phyloP scores from a whole-genome alignment of 2,329 filamentous ascomycete species.

The Fusarium anguioides region DNA sequence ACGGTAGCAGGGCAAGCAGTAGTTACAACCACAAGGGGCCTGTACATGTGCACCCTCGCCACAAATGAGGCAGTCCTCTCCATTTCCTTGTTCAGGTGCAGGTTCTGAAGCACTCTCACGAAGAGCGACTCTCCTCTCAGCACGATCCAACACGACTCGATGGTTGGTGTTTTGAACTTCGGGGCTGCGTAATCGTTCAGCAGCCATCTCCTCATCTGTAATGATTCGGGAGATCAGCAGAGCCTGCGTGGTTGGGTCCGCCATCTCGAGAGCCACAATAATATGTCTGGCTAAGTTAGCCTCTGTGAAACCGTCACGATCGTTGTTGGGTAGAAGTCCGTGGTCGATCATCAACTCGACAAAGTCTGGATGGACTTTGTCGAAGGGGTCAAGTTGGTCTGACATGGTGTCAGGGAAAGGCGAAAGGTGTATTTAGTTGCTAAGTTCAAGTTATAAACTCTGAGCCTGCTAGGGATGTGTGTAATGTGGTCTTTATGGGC shows the following conservation, averaged over 20 bases:
- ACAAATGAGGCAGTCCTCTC: slow-evolving; percentile 37
- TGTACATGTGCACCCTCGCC: not conserved
- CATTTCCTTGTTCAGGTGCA: not conserved
- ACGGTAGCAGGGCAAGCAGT: slow-evolving; percentile 38
- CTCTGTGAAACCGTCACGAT: slow-evolving; percentile 12
- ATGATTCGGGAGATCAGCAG: slow-evolving; percentile 38
- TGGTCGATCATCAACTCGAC: slow-evolving; percentile 26
- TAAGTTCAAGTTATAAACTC: not conserved
- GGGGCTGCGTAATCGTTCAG: slow-evolving; percentile 18
- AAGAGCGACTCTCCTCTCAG: slow-evolving; percentile 21
- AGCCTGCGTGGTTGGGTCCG: slow-evolving; percentile 30
- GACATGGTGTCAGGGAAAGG: not conserved
- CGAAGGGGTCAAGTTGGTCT: slow-evolving; percentile 1
- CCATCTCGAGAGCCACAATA: slow-evolving; percentile 36
- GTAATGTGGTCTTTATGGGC: not conserved
- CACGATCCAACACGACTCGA: slow-evolving; percentile 23
- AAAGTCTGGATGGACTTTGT: slow-evolving; percentile 39
- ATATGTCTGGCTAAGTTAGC: slow-evolving; percentile 27
- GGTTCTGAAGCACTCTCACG: not conserved
- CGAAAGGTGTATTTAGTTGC: too few relatives aligned
- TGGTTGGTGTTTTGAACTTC: slow-evolving; percentile 26
- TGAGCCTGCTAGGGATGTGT: not conserved
- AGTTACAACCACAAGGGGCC: slow-evolving; percentile 33
- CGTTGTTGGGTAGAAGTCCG: slow-evolving; percentile 4
- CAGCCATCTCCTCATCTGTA: slow-evolving; percentile 37